Conservation (phyloP, 2,329 filamentous ascomycete species). For the Penicillium palitans region DNA sequence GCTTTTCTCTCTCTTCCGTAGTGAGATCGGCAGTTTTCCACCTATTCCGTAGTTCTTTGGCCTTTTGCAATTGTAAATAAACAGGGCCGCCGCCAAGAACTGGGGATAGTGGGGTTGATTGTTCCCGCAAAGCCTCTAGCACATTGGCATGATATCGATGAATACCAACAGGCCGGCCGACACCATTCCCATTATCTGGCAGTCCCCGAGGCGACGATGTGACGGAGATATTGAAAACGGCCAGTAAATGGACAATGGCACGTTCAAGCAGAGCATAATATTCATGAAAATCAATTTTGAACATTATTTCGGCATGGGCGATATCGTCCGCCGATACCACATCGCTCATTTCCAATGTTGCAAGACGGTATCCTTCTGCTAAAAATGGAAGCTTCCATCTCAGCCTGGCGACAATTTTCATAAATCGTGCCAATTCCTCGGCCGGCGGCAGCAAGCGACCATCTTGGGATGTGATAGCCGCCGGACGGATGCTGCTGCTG, state of each 20-base stretch:
- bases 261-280: slow-evolving; percentile 73
- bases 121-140: slow-evolving; percentile 60
- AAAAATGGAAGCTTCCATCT: slow-evolving; percentile 66
- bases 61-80: slow-evolving; percentile 59
- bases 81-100: slow-evolving; percentile 59
- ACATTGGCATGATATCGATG: slow-evolving; percentile 72
- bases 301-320: slow-evolving; percentile 61
- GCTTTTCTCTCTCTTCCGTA: slow-evolving; percentile 24
- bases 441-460: slow-evolving; percentile 19
- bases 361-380: slow-evolving; percentile 56
- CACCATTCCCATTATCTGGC: slow-evolving; percentile 20
- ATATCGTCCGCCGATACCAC: slow-evolving; percentile 23
- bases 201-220: slow-evolving; percentile 30
- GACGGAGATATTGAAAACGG: slow-evolving; percentile 61
- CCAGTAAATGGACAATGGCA: slow-evolving; percentile 66
- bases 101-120: slow-evolving; percentile 56
- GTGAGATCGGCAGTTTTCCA: slow-evolving; percentile 68
- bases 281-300: slow-evolving; percentile 76
- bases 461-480: slow-evolving; percentile 4
- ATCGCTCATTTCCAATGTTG: slow-evolving; percentile 40
- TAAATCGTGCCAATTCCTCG: slow-evolving; percentile 58
- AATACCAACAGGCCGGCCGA: slow-evolving; percentile 30
- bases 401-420: slow-evolving; percentile 61
- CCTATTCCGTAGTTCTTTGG: slow-evolving; percentile 69
- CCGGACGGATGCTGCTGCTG: slow-evolving; percentile 1